Conservation (phyloP, 1,284 basidiomycete species). For the Papiliotrema laurentii region DNA sequence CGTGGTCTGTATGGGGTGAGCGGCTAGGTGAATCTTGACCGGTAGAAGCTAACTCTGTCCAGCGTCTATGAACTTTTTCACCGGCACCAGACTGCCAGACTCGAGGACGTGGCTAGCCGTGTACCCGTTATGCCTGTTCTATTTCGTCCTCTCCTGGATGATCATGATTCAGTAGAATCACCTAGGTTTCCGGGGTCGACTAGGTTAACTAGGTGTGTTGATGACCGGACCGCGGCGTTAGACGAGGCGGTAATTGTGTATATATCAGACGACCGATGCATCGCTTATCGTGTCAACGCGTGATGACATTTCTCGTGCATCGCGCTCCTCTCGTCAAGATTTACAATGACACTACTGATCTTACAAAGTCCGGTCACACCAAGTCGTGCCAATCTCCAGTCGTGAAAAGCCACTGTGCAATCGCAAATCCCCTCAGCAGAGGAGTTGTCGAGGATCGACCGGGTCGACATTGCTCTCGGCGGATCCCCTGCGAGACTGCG, state of each 20-base stretch:
- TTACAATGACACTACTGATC: too few relatives aligned
- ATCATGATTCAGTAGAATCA: conserved; percentile 85
- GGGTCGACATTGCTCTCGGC: conserved; percentile 4
- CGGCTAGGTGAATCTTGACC: conserved; percentile 9
- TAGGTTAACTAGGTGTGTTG: too few relatives aligned
- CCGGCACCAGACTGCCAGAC: conserved; percentile 84
- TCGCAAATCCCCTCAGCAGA: background rate
- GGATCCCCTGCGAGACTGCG: conserved; percentile 3
- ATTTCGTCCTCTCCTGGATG: conserved; percentile 76
- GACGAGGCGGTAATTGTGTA: too few relatives aligned
- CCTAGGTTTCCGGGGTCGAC: too few relatives aligned
- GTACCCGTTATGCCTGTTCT: conserved; percentile 70
- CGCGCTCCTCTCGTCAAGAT: too few relatives aligned
- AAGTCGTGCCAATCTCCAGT: too few relatives aligned
- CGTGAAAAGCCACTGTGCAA: too few relatives aligned
- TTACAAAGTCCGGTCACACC: too few relatives aligned
- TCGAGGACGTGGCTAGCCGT: conserved; percentile 83
- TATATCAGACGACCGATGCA: too few relatives aligned
- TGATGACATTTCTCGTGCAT: too few relatives aligned
- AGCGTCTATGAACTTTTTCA: conserved; percentile 92
- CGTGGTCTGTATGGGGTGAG: conserved; percentile 92
- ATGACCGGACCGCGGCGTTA: too few relatives aligned
- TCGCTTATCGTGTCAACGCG: too few relatives aligned
- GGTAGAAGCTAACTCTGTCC: background rate
- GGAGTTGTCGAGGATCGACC: background rate